These are phyloP conservation scores for Fusarium brachygibbosum DNA, from an alignment of 2,329 filamentous ascomycete genomes.

Conservation along the genomic window DNA sequence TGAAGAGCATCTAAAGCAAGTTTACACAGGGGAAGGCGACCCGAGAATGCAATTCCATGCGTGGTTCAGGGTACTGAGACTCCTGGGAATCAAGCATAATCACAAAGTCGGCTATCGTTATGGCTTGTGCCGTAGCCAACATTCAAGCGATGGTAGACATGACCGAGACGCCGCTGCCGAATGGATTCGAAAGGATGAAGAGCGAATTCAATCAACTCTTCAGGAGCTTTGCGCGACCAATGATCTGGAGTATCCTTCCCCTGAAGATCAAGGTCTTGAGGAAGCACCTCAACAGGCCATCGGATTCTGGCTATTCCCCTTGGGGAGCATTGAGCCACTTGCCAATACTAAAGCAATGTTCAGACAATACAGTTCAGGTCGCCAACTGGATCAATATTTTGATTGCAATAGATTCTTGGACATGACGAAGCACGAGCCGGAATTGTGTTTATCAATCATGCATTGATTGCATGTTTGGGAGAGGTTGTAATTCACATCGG, in stretches of 20 bases:
- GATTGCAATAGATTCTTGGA: background rate
- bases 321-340: constrained; percentile 52
- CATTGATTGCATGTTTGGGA: background rate
- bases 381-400: too few relatives aligned
- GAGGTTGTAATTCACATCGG: background rate
- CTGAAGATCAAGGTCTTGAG: background rate
- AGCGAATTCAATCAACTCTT: rapidly evolving
- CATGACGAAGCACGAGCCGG: constrained; percentile 15
- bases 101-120: constrained; percentile 10
- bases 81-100: rapidly evolving
- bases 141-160: background rate
- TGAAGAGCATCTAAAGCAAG: background rate
- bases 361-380: background rate
- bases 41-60: rapidly evolving
- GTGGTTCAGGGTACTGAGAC: background rate
- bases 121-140: background rate
- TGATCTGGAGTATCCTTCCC: background rate
- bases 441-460: constrained; percentile 45
- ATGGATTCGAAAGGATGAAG: background rate
- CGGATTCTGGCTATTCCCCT: constrained; percentile 17
- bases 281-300: background rate
- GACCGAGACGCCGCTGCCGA: background rate
- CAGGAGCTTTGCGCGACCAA: rapidly evolving
- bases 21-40: rapidly evolving
- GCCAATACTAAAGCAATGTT: constrained; percentile 14